Evolutionary conservation across 805 yeast genomes (phyloP).

Genomic region (Suhomyces pyralidae): DNA sequence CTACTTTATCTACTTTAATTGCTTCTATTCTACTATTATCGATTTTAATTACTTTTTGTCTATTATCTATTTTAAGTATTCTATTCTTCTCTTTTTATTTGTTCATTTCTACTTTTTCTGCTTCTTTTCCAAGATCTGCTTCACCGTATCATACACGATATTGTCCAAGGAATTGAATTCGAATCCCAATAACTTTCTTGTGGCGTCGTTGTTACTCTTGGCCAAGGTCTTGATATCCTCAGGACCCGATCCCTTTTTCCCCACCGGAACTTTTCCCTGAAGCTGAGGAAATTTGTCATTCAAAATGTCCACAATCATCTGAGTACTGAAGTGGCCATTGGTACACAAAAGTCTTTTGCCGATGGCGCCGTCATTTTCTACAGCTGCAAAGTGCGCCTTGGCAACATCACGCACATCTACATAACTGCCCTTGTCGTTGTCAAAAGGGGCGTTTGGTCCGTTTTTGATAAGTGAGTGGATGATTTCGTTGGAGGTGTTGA

Average conservation of each 20-base stretch:
- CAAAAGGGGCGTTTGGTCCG: slow-evolving; percentile 17
- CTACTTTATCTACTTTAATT: too few relatives aligned
- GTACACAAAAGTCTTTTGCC: slow-evolving; percentile 32
- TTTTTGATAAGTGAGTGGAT: slow-evolving; percentile 17
- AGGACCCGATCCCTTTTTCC: slow-evolving; percentile 30
- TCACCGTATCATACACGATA: slow-evolving; percentile 23
- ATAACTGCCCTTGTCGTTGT: slow-evolving; percentile 17
- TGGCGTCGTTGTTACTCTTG: slow-evolving; percentile 7
- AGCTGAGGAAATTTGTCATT: slow-evolving; percentile 14
- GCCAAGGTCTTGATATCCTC: slow-evolving; percentile 28
- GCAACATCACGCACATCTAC: slow-evolving; percentile 25
- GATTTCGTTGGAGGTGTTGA: slow-evolving; percentile 28
- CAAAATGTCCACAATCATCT: slow-evolving; percentile 28
- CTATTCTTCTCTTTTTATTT: too few relatives aligned
- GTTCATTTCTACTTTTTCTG: too few relatives aligned
- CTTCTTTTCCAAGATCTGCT: slow-evolving; percentile 16
- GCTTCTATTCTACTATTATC: too few relatives aligned
- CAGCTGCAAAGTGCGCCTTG: slow-evolving; percentile 31
- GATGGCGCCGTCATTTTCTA: slow-evolving; percentile 20
- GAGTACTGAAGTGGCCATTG: slow-evolving; percentile 33
- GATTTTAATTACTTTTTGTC: too few relatives aligned
- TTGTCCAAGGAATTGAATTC: slow-evolving; percentile 20
- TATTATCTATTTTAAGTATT: too few relatives aligned
- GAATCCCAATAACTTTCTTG: slow-evolving; percentile 19
- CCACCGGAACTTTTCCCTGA: slow-evolving; percentile 24